Base-by-base conservation (phyloP, 306 rosid species). In the Gillenia trifoliata region DNA sequence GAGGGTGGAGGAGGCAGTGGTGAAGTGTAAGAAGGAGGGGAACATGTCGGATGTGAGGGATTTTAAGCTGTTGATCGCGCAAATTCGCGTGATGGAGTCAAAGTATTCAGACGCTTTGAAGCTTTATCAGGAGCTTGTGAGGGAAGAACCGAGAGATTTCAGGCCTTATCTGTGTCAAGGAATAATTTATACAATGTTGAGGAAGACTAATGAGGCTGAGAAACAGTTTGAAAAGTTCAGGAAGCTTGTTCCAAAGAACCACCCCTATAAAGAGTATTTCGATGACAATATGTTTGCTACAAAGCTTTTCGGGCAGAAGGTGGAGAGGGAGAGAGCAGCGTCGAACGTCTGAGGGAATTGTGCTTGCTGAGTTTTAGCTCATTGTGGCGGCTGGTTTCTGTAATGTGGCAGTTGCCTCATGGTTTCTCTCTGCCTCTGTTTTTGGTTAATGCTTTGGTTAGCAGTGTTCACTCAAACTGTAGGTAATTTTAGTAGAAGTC, bases 131-230 rank as follows among this genome's bases (percentile, higher is more conserved):
- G 92, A 91, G 71, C 90, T 94, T 60, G 96, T 65, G 33, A 89
- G 70, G 83, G 92, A 90, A 29, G 95, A 94, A 70, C 98, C 98
- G 0, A 82, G 84, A 69, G 98, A 94, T 84, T 94, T 90, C 82
- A 87, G 97, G 83, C 97, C 97, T 23, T 87, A 90, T 73, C 64
- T 94, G 69, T 88, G 99, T 88, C 96, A 85, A 77, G 96, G 97
- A 13, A 86, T 94, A n/a, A 87, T 94, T 11, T 92, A 90, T 75
- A 79, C 93, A 47, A 41, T 94, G 85, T 83, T 92, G 68, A 86
- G 75, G 70, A 92, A 84, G 83, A 82, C 82, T 20, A 91, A 86
- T 68, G 97, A 94, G 72, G 99, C 99, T 0, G 88, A 87, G 75
- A 87, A 90, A 66, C 93, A 90, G 20, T 94, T 94, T 70, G 89